phyloP scores from a whole-genome alignment of 345 rosid species.

The Salix arbutifolia region DNA sequence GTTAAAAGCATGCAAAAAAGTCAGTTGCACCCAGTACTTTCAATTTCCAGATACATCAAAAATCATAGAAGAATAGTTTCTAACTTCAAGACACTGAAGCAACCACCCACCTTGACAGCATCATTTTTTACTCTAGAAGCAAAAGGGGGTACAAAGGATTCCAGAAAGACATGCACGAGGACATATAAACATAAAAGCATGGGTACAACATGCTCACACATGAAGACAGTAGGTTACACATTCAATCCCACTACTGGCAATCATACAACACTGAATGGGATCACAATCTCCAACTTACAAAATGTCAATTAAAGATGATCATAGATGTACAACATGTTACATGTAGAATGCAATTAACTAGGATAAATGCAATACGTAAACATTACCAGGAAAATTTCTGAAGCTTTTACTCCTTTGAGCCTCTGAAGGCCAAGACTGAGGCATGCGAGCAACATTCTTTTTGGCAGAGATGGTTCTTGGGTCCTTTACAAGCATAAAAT shows the following conservation, averaged over 20 bases:
- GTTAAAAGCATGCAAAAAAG: conserved; percentile 4
- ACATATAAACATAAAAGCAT: neutral
- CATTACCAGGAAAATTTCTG: conserved; percentile 64
- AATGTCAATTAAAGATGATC: neutral
- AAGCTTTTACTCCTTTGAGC: conserved; percentile 55
- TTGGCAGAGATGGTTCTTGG: conserved; percentile 58
- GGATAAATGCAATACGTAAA: conserved; percentile 9
- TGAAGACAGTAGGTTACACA: neutral
- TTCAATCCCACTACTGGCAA: neutral
- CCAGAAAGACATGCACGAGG: neutral
- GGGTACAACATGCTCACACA: neutral
- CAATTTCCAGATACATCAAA: neutral
- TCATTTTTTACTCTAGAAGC: conserved; percentile 10
- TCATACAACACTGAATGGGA: neutral
- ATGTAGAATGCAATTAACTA: conserved; percentile 4
- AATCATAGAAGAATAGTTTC: neutral
- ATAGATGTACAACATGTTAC: neutral
- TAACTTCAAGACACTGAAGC: neutral
- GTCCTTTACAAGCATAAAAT: conserved; percentile 65
- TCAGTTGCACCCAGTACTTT: neutral
- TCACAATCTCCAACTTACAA: too few species aligned
- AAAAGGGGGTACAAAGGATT: neutral
- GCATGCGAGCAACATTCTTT: conserved; percentile 51
- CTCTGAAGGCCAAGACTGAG: conserved; percentile 65
- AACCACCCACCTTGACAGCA: neutral